Evolutionary conservation across 495 filamentous ascomycete genomes (phyloP), one percentile per base, ranked within the genome.

Genomic region (Pseudoneurospora amorphoporcata): DNA sequence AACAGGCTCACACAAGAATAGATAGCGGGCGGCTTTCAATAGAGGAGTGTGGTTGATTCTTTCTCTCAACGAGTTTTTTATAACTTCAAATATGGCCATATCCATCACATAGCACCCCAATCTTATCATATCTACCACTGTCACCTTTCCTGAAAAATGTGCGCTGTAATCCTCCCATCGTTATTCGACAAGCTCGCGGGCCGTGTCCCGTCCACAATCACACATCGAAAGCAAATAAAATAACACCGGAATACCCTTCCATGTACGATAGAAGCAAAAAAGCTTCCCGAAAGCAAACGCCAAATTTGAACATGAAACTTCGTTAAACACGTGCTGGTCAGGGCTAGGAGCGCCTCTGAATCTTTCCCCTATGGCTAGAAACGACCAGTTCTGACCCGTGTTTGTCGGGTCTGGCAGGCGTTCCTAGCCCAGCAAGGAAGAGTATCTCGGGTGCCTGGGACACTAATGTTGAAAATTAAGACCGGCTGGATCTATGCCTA

Each of bases 401-500:
- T 5, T 43, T 43, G 42, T 19, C 19, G 42, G 42, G 42, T 45
- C 17, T 19, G n/a, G 17, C 19, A 47, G 8, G 43, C n/a, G 42
- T 58, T 58, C 12, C 19, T 29, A 58, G 10, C 47, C 19, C 47
- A 16, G 10, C 47, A 16, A 10, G 7, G 9, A 9, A 14, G 19
- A 12, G 23, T 32, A 58, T 19, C 23, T 47, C 8, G 23, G 17
- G 17, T 73, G 39, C 53, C 53, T 23, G 29, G 29, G 14, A 23
- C 53, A 17, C 53, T 65, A 65, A 65, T 41, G 69, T 72, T 32
- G 29, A 65, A 65, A 65, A 14, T 40, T 42, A 1, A 23, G 41
- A 43, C 32, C 72, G 41, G 65, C n/a, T 43, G 47, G 37, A 38
- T 75, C 35, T 68, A 19, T 40, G 43, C 7, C 75, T 78, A 53